A percentile compares a stretch with the other conserved stretches of the same genome.
phyloP scores from a whole-genome alignment of 73 alveolate species.

The Tetrahymena malaccensis region DNA sequence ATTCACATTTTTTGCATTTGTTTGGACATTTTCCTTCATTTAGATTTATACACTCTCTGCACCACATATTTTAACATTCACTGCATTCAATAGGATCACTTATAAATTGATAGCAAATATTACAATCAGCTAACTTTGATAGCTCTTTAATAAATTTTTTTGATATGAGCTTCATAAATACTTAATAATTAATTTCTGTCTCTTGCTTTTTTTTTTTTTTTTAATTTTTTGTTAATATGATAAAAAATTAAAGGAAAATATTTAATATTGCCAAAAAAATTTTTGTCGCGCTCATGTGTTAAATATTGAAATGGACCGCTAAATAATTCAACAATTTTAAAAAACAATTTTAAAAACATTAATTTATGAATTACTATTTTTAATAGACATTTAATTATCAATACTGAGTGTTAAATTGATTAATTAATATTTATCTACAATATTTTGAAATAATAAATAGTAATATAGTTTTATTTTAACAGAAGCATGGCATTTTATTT shows the following conservation, averaged over 20 bases:
- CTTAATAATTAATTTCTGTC: neutral
- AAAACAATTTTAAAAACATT: too few relatives aligned
- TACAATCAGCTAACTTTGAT: neutral
- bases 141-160: neutral
- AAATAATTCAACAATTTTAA: neutral
- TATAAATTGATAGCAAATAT: neutral
- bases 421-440: too few relatives aligned
- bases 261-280: too few relatives aligned
- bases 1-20: neutral
- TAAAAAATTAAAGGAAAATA: neutral
- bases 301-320: neutral
- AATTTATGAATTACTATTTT: too few relatives aligned
- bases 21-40: neutral
- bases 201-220: neutral
- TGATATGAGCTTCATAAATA: neutral
- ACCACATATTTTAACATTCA: neutral
- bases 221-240: neutral
- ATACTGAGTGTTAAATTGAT: too few relatives aligned
- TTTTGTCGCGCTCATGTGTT: neutral
- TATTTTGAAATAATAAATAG: too few relatives aligned
- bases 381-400: too few relatives aligned
- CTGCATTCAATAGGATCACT: neutral
- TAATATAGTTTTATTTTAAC: too few relatives aligned
- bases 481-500: too few relatives aligned
- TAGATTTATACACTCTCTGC: neutral